These are phyloP conservation scores for Cunninghamia lanceolata DNA, from an alignment of 75 land plant genomes.

Conservation along the genomic window DNA sequence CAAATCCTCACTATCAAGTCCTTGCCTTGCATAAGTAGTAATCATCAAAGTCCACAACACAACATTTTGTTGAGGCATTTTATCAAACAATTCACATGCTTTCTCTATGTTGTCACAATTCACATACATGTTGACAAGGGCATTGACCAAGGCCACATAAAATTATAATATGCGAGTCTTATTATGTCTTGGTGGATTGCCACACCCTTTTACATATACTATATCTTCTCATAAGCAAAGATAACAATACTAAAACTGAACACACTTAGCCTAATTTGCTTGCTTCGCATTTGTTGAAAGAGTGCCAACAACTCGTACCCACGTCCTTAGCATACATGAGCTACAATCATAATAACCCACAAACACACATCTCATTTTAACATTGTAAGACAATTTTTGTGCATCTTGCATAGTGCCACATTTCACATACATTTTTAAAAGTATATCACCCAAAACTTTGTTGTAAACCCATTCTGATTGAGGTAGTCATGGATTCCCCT, in stretches of 20 bases:
- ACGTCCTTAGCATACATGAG: not conserved
- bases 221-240: not conserved
- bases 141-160: constrained; percentile 11
- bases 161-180: constrained; percentile 3
- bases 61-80: constrained; percentile 10
- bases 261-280: constrained; percentile 13
- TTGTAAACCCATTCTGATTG: not conserved
- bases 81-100: not conserved
- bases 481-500: not conserved
- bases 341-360: constrained; percentile 22
- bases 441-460: not conserved
- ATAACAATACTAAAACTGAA: constrained; percentile 10
- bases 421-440: not conserved
- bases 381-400: not conserved
- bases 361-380: constrained; percentile 1
- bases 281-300: constrained; percentile 17
- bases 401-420: not conserved
- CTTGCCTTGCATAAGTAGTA: constrained; percentile 1
- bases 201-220: not conserved
- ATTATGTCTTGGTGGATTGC: constrained; percentile 8
- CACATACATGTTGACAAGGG: not conserved
- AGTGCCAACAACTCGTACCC: not conserved
- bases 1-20: not conserved
- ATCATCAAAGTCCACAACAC: constrained; percentile 22
- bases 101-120: not conserved